These are phyloP conservation scores for Colletotrichum sublineola DNA, from an alignment of 2,329 filamentous ascomycete species.

Conservation along the genomic window DNA sequence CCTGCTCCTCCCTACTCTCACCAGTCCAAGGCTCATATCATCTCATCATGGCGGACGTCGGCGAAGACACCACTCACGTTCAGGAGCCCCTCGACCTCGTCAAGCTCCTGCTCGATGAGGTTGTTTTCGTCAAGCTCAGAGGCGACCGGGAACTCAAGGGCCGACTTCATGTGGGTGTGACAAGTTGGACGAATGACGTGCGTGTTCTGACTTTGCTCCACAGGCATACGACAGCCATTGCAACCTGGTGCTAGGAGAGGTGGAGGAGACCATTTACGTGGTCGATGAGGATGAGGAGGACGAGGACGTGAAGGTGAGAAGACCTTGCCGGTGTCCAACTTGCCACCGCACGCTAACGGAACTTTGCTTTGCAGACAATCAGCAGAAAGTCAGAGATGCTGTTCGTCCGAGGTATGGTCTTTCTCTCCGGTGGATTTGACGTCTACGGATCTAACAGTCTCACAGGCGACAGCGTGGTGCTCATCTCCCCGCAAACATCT, in stretches of 20 bases:
- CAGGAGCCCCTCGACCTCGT: slow-evolving; percentile 97
- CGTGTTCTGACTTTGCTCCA: slow-evolving; percentile 16
- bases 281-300: slow-evolving; percentile 90
- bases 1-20: not conserved
- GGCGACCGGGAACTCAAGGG: slow-evolving; percentile 97
- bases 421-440: not conserved
- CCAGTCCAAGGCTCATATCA: slow-evolving; percentile 6
- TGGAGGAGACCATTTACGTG: slow-evolving; percentile 96
- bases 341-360: slow-evolving; percentile 1
- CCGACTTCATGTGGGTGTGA: slow-evolving; percentile 82
- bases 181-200: not conserved
- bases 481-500: slow-evolving; percentile 74
- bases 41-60: slow-evolving; percentile 82
- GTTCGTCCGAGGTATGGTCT: slow-evolving; percentile 86
- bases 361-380: slow-evolving; percentile 73
- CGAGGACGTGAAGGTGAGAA: slow-evolving; percentile 78
- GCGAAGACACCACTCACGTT: slow-evolving; percentile 79
- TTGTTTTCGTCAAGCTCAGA: slow-evolving; percentile 96
- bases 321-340: not conserved
- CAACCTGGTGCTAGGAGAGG: slow-evolving; percentile 95
- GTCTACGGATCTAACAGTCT: slow-evolving; percentile 44
- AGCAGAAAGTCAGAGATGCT: slow-evolving; percentile 99
- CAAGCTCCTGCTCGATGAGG: slow-evolving; percentile 92
- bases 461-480: slow-evolving; percentile 78
- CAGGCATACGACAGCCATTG: slow-evolving; percentile 99